Evolutionary conservation across 2,329 filamentous ascomycete genomes (phyloP).

Genomic region (Botryotinia narcissicola): DNA sequence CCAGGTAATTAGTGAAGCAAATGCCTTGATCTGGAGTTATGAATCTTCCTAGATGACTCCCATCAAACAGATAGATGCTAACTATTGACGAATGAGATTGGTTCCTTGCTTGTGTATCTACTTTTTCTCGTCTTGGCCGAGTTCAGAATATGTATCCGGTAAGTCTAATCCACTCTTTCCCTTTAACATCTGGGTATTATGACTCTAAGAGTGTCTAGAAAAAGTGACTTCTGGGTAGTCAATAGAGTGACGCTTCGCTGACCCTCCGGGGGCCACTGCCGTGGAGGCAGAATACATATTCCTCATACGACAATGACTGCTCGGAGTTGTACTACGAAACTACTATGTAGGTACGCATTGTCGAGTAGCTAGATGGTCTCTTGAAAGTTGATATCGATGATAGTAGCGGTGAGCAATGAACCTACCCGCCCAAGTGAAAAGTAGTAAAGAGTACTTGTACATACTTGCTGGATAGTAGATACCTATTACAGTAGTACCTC

Average conservation of each 20-base stretch:
- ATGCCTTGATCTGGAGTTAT: background rate
- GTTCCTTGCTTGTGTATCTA: background rate
- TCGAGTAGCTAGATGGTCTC: background rate
- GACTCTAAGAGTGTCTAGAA: background rate
- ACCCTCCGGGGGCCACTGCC: background rate
- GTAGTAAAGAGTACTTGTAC: background rate
- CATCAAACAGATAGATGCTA: background rate
- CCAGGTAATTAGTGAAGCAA: background rate
- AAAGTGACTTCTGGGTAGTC: background rate
- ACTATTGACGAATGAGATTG: background rate
- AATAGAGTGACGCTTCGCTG: background rate
- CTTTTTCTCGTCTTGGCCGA: background rate
- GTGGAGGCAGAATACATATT: background rate
- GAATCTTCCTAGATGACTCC: background rate
- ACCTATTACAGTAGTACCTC: too few relatives aligned
- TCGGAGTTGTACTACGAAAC: background rate
- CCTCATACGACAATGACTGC: background rate
- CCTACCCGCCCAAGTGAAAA: background rate
- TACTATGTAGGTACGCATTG: background rate
- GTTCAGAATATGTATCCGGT: background rate
- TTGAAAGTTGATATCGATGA: background rate
- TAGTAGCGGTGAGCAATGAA: constrained; percentile 1
- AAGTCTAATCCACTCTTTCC: background rate
- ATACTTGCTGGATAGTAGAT: background rate
- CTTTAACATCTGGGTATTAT: background rate